phyloP scores from a whole-genome alignment of 768 basidiomycete genomes.

The Kwoniella heveanensis region DNA sequence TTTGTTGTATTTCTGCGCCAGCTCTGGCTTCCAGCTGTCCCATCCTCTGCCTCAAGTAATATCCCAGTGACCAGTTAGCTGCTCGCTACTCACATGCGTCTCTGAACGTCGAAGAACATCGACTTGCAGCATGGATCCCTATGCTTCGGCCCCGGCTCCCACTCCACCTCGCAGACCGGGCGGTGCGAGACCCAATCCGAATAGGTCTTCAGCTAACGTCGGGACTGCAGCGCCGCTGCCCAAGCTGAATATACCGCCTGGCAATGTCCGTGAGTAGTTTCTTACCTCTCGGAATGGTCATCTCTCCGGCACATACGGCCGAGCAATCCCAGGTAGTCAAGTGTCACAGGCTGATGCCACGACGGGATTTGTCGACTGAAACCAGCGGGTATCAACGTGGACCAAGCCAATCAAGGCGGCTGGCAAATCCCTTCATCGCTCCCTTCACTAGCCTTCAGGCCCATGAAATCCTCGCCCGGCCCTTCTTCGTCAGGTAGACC shows the following conservation, averaged over 20 bases:
- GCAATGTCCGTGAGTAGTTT: constrained; percentile 54
- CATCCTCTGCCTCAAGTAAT: no score
- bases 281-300: no score
- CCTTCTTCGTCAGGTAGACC: constrained; percentile 33
- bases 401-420: constrained; percentile 46
- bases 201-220: constrained; percentile 2
- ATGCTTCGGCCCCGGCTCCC: constrained; percentile 5
- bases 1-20: no score
- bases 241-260: constrained; percentile 50
- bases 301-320: no score
- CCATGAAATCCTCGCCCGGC: constrained; percentile 26
- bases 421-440: constrained; percentile 40
- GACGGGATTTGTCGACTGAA: no score
- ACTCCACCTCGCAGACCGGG: constrained; percentile 33
- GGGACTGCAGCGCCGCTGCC: constrained; percentile 28
- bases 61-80: no score
- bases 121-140: neutral
- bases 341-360: no score
- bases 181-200: constrained; percentile 41
- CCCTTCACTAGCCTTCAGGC: constrained; percentile 32
- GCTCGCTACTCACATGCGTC: no score
- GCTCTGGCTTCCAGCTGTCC: no score
- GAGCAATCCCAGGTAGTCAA: no score
- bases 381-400: constrained; percentile 50
- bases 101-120: neutral